Conservation (phyloP, 73 alveolate species). For the Paramecium tetraurelia region DNA sequence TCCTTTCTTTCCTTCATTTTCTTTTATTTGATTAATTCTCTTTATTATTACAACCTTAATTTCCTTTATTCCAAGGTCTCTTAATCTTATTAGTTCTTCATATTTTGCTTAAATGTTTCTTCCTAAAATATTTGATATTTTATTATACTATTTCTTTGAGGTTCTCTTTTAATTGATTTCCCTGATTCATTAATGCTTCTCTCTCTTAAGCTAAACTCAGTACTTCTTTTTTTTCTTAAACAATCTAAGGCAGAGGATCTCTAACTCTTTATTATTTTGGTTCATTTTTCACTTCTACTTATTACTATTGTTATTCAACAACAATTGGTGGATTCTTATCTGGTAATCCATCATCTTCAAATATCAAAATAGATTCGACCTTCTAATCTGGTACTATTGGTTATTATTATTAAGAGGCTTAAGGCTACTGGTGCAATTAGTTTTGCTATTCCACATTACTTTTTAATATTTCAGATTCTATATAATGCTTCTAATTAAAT, state of each 20-base stretch:
- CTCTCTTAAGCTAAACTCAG: slow-evolving; percentile 15
- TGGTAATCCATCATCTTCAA: background rate
- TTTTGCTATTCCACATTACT: slow-evolving; percentile 3
- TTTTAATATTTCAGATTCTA: background rate
- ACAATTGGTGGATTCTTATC: background rate
- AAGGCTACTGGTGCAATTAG: background rate
- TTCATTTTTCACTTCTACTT: background rate
- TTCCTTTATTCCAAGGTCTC: slow-evolving; percentile 57
- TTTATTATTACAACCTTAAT: slow-evolving; percentile 35
- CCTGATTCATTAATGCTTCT: slow-evolving; percentile 17
- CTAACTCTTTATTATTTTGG: background rate
- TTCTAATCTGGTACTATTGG: background rate
- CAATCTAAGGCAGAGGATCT: slow-evolving; percentile 32
- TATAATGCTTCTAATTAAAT: background rate
- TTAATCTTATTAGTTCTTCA: background rate
- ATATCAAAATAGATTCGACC: background rate
- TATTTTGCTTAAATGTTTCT: background rate
- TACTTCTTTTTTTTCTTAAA: slow-evolving; percentile 33
- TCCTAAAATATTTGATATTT: background rate
- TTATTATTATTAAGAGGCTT: background rate
- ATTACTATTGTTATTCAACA: background rate
- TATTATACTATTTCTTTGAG: background rate
- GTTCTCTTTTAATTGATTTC: background rate
- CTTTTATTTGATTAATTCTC: slow-evolving; percentile 53
- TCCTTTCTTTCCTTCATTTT: slow-evolving; percentile 46